Percentiles rank a stretch among this genome's conserved stretches.
Conservation (phyloP, 129 eudicot genomes). For the Pseudognaphalium luteoalbum region DNA sequence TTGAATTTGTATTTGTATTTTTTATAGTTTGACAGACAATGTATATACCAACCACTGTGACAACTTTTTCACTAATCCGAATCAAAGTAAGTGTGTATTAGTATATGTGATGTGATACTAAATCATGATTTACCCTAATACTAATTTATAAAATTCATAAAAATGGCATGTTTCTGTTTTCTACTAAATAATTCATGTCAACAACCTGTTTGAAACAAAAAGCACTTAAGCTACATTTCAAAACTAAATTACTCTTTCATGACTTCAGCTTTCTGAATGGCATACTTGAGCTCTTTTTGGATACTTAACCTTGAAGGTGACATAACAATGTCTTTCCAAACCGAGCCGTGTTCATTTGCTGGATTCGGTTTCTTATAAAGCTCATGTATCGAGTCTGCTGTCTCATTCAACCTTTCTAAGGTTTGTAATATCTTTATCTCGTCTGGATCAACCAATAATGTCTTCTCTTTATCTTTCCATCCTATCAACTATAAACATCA, state of each 20-base stretch:
- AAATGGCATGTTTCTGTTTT: background rate
- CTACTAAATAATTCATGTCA: background rate
- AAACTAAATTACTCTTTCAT: constrained; percentile 20
- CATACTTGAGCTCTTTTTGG: constrained; percentile 80
- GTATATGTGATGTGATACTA: too few species aligned
- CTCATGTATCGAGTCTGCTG: constrained; percentile 68
- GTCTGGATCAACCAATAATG: constrained; percentile 83
- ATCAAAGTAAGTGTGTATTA: background rate
- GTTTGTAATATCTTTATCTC: constrained; percentile 64
- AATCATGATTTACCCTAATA: constrained; percentile 30
- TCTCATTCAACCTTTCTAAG: constrained; percentile 60
- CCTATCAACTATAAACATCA: constrained; percentile 66
- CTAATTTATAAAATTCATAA: background rate
- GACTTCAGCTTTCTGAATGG: constrained; percentile 69
- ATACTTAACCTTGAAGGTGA: constrained; percentile 86
- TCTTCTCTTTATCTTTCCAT: constrained; percentile 95
- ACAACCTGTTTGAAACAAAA: background rate
- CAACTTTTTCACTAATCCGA: too few species aligned
- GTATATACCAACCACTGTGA: too few species aligned
- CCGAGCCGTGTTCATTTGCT: constrained; percentile 52
- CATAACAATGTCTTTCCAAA: constrained; percentile 91
- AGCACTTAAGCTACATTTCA: background rate
- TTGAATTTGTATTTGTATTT: too few species aligned
- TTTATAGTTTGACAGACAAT: too few species aligned
- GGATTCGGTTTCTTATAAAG: constrained; percentile 66